These are phyloP conservation scores for Cyberlindnera nakhonratchasimensis DNA, from an alignment of 805 yeast species.

Conservation along the genomic window DNA sequence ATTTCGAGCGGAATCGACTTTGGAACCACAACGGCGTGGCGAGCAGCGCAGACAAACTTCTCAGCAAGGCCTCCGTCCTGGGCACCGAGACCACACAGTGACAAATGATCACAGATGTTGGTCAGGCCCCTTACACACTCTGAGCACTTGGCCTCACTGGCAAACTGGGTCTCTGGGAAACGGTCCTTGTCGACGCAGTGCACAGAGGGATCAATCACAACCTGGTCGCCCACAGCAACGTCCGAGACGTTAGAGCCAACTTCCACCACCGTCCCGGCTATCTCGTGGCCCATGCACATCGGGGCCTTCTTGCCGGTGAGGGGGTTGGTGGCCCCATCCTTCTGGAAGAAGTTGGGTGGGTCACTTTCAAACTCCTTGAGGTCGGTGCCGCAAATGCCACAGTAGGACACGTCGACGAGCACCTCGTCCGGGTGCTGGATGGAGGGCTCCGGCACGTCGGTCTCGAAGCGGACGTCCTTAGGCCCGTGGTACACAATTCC, in stretches of 20 bases:
- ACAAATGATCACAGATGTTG: slow-evolving; percentile 48
- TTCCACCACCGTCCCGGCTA: slow-evolving; percentile 42
- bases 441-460: slow-evolving; percentile 34
- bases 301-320: slow-evolving; percentile 42
- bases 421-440: slow-evolving; percentile 38
- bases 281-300: slow-evolving; percentile 53
- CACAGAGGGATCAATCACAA: slow-evolving; percentile 60
- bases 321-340: slow-evolving; percentile 34
- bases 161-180: slow-evolving; percentile 33
- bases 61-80: slow-evolving; percentile 55
- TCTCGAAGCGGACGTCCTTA: slow-evolving; percentile 41
- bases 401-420: slow-evolving; percentile 43
- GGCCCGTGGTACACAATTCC: slow-evolving; percentile 48
- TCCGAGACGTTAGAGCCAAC: slow-evolving; percentile 45
- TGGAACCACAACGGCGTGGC: slow-evolving; percentile 41
- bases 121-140: slow-evolving; percentile 49
- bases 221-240: slow-evolving; percentile 51
- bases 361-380: slow-evolving; percentile 50
- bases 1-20: slow-evolving; percentile 37
- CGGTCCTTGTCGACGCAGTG: slow-evolving; percentile 49
- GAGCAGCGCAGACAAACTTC: slow-evolving; percentile 39
- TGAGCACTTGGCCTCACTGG: slow-evolving; percentile 35
- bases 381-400: slow-evolving; percentile 67
- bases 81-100: slow-evolving; percentile 54
- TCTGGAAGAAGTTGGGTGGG: slow-evolving; percentile 57